Conservation (phyloP, 306 rosid species). For the Ochetophila trinervis region DNA sequence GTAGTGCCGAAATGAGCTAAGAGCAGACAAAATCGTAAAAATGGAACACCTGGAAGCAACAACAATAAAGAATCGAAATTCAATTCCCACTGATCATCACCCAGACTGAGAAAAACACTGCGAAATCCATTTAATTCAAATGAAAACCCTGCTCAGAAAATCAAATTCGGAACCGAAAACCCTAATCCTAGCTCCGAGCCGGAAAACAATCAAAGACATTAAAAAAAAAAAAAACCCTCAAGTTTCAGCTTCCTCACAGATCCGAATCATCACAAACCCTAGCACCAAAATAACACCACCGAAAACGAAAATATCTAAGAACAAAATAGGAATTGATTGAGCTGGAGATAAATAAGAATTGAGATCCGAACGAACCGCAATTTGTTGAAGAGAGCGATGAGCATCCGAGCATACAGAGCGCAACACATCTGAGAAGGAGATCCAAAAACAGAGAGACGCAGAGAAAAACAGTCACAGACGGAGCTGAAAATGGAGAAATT, state of each 20-base stretch:
- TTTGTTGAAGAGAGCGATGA: constrained; percentile 26
- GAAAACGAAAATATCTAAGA: neutral
- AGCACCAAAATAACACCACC: neutral
- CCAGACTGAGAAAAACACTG: neutral
- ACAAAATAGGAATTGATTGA: neutral
- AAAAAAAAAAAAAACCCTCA: neutral
- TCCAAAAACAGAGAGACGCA: constrained; percentile 9
- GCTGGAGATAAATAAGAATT: constrained; percentile 2
- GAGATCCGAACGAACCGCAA: constrained; percentile 35
- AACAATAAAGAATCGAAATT: neutral
- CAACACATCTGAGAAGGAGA: constrained; percentile 33
- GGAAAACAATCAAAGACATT: neutral
- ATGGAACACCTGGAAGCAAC: constrained; percentile 39
- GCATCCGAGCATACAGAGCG: constrained; percentile 35
- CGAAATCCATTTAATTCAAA: neutral
- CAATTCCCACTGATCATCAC: neutral
- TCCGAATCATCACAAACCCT: constrained; percentile 21
- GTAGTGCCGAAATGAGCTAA: constrained; percentile 29
- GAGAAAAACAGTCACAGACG: neutral
- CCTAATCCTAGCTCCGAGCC: neutral
- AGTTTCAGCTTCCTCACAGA: neutral
- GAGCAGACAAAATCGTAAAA: constrained; percentile 31
- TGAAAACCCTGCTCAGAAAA: neutral
- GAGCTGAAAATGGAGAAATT: neutral
- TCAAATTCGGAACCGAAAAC: neutral